Base-by-base conservation (phyloP, 257 asterid genomes). In the Solanum piurae region DNA sequence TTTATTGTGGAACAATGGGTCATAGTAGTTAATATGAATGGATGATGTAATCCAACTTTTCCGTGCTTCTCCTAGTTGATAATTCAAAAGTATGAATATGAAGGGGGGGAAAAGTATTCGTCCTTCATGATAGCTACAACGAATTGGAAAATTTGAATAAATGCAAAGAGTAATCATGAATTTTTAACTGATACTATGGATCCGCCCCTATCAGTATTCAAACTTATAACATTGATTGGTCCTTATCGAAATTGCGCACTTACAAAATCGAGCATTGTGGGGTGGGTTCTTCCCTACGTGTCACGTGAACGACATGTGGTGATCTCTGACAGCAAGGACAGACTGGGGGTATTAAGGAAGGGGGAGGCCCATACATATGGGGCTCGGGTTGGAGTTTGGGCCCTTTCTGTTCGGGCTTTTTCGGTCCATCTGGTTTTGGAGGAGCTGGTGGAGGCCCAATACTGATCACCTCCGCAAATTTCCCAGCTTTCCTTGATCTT, bases 371-470 rank as follows among this genome's bases (percentile, higher is more conserved):
- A 37, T 20, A 74, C 44, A 27, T 86, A 12, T 86, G 88, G 84
- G 83, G 33, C 3, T 13, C 52, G 89, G 14, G 46, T 66, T 20
- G 21, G 83, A 6, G 40, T 25, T 7, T 38, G 21, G 77, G 87
- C n/a, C 49, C 27, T 4, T 9, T 84, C 11, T 9, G 27, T 1
- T 86, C 92, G 27, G 90, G 49, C 44, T 87, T 88, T 64, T 90
- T 91, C 27, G 38, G 88, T 20, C 72, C 91, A 44, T 91, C 91
- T 72, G 87, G 91, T 66, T 89, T 91, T 0, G 79, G 86, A 11
- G 89, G 89, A 71, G 82, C 87, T 5, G 91, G 90, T 86, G 92
- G 93, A 34, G 94, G 93, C 90, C 95, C 95, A 86, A 91, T 87
- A 69, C 93, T 92, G 29, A 91, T 88, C 7, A 92, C 94, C 49